Conservation (phyloP, 2,329 filamentous ascomycete species). For the Bipolaris oryzae region DNA sequence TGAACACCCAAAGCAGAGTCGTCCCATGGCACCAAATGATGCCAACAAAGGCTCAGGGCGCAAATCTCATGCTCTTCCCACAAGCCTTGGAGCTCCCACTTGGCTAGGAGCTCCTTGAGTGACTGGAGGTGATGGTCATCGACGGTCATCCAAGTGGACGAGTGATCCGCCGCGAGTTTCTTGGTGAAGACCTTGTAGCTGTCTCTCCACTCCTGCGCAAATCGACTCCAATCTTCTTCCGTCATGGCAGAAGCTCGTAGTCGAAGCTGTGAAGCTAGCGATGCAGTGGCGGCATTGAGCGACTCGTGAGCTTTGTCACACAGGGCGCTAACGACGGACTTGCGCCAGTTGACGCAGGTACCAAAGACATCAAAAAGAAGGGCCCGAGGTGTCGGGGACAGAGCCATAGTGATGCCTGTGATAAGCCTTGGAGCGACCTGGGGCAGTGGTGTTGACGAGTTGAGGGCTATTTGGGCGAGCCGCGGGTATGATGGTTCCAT, state of each 20-base stretch:
- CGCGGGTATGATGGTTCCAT: neutral
- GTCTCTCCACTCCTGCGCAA: slow-evolving; percentile 74
- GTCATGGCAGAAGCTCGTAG: slow-evolving; percentile 59
- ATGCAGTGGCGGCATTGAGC: slow-evolving; percentile 55
- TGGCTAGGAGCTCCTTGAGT: slow-evolving; percentile 63
- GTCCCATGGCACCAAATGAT: slow-evolving; percentile 71
- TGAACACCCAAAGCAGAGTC: slow-evolving; percentile 66
- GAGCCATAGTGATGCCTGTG: slow-evolving; percentile 29
- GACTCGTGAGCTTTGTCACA: slow-evolving; percentile 54
- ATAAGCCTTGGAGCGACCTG: slow-evolving; percentile 6
- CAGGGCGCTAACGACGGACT: slow-evolving; percentile 67
- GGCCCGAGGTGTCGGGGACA: slow-evolving; percentile 55
- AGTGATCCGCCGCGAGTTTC: slow-evolving; percentile 55
- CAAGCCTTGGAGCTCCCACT: slow-evolving; percentile 63
- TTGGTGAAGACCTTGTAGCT: slow-evolving; percentile 67
- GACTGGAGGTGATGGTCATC: slow-evolving; percentile 73
- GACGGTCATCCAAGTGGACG: slow-evolving; percentile 66
- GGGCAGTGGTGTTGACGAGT: neutral
- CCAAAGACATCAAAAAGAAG: slow-evolving; percentile 80
- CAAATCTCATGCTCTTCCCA: slow-evolving; percentile 56
- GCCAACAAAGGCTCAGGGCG: slow-evolving; percentile 68
- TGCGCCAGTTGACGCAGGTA: slow-evolving; percentile 80
- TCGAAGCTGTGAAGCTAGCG: slow-evolving; percentile 56
- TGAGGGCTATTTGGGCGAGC: neutral
- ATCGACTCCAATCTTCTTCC: slow-evolving; percentile 63